phyloP scores from a whole-genome alignment of 2,329 filamentous ascomycete genomes.

The Pseudocercospora fuligena region DNA sequence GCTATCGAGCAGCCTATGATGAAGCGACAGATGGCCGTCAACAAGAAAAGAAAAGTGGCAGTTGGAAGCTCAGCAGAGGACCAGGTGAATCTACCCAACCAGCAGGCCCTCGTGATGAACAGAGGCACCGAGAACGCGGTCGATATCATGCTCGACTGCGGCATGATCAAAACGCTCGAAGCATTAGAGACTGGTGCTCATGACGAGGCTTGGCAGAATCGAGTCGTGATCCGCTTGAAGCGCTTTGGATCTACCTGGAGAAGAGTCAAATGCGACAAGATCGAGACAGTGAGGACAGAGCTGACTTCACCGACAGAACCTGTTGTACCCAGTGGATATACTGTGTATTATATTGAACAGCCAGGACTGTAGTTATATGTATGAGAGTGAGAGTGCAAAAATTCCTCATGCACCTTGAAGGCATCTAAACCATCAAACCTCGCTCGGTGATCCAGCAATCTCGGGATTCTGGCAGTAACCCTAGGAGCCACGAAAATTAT shows the following conservation, averaged over 20 bases:
- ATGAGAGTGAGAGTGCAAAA: too few relatives aligned
- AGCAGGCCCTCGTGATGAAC: background rate
- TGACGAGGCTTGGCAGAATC: background rate
- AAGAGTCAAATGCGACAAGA: background rate
- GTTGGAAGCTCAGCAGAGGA: background rate
- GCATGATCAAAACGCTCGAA: background rate
- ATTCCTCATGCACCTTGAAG: too few relatives aligned
- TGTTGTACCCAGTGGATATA: background rate
- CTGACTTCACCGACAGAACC: background rate
- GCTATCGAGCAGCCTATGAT: too few relatives aligned
- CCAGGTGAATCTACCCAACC: background rate
- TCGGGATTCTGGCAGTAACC: too few relatives aligned
- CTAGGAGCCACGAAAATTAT: too few relatives aligned
- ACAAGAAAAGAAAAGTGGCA: background rate
- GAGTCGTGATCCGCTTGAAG: background rate
- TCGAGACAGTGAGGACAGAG: background rate
- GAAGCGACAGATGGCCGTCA: background rate
- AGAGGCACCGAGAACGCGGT: background rate
- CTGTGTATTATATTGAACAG: background rate
- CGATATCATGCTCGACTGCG: background rate
- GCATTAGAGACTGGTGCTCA: background rate
- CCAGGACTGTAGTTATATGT: background rate
- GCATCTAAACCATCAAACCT: too few relatives aligned
- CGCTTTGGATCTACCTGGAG: constrained; percentile 1
- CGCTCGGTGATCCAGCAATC: too few relatives aligned